phyloP scores from a whole-genome alignment of 2,329 filamentous ascomycete genomes.

The Fusarium anguioides region DNA sequence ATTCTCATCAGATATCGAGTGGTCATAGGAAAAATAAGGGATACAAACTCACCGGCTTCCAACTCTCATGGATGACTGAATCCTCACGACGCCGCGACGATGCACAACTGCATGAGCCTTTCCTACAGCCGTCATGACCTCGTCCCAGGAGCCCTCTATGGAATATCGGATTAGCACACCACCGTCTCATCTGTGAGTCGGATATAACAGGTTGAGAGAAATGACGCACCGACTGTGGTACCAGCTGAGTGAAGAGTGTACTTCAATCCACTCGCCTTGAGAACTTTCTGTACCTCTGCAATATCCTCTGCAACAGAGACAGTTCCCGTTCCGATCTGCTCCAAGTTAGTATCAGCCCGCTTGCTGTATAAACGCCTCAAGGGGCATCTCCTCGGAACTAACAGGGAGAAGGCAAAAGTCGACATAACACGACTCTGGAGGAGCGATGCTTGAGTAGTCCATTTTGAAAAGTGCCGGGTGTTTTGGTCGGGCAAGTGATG shows the following conservation, averaged over 20 bases:
- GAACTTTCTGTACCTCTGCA: slow-evolving; percentile 85
- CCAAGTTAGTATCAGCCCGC: slow-evolving; percentile 10
- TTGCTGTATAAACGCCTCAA: background rate
- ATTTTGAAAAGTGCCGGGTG: slow-evolving; percentile 35
- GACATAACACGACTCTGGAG: slow-evolving; percentile 80
- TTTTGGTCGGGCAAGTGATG: background rate
- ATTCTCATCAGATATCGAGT: background rate
- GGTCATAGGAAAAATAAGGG: background rate
- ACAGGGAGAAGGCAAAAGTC: slow-evolving; percentile 94
- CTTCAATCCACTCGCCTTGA: slow-evolving; percentile 82
- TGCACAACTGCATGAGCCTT: slow-evolving; percentile 85
- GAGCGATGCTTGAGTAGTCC: slow-evolving; percentile 65
- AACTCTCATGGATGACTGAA: slow-evolving; percentile 89
- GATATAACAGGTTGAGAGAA: background rate
- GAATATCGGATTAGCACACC: background rate
- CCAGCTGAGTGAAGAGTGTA: slow-evolving; percentile 94
- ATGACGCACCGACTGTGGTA: slow-evolving; percentile 83
- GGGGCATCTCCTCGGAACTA: slow-evolving; percentile 44
- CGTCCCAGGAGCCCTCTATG: slow-evolving; percentile 89
- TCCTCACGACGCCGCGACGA: slow-evolving; percentile 78
- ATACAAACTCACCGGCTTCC: slow-evolving; percentile 74
- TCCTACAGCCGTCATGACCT: slow-evolving; percentile 86
- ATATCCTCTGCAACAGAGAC: slow-evolving; percentile 85
- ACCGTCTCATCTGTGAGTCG: background rate
- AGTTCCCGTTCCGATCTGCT: slow-evolving; percentile 80